phyloP scores from a whole-genome alignment of 805 yeast genomes.

The Sungouiozyma ichnusensis region DNA sequence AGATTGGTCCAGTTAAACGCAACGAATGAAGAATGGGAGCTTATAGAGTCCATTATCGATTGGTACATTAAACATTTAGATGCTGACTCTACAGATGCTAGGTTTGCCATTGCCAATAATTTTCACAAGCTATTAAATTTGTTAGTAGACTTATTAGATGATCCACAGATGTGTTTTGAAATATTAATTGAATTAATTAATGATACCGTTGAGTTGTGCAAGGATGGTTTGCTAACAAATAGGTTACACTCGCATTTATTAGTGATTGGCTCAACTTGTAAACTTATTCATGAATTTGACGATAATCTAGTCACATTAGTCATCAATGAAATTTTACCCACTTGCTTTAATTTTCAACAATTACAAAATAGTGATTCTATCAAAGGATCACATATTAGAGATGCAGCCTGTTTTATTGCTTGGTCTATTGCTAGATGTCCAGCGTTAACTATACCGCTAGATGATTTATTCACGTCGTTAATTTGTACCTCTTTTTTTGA shows the following conservation, averaged over 20 bases:
- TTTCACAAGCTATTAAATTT: constrained; percentile 37
- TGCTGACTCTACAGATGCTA: constrained; percentile 42
- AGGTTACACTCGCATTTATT: constrained; percentile 28
- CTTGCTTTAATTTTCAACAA: constrained; percentile 49
- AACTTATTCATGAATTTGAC: constrained; percentile 10
- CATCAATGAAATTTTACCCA: constrained; percentile 29
- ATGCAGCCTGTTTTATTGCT: constrained; percentile 72
- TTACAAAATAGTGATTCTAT: constrained; percentile 35
- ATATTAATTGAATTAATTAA: constrained; percentile 24
- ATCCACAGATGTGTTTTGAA: constrained; percentile 13
- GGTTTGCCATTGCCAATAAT: constrained; percentile 61
- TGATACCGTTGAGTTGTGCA: constrained; percentile 9
- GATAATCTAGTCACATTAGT: constrained; percentile 5
- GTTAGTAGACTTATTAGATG: constrained; percentile 24
- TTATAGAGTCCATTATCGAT: constrained; percentile 40
- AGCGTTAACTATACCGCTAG: constrained; percentile 10
- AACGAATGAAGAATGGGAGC: constrained; percentile 26
- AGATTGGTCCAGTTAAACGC: constrained; percentile 17
- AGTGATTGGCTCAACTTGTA: constrained; percentile 27
- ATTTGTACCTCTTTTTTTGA: constrained; percentile 56
- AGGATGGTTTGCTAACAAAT: constrained; percentile 13
- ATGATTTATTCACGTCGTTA: constrained; percentile 28
- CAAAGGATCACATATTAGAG: constrained; percentile 63
- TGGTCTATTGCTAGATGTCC: constrained; percentile 58
- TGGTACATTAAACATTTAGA: constrained; percentile 36